These are phyloP conservation scores for Nigrospora sphaerica DNA, from an alignment of 2,329 filamentous ascomycete genomes.

Conservation along the genomic window DNA sequence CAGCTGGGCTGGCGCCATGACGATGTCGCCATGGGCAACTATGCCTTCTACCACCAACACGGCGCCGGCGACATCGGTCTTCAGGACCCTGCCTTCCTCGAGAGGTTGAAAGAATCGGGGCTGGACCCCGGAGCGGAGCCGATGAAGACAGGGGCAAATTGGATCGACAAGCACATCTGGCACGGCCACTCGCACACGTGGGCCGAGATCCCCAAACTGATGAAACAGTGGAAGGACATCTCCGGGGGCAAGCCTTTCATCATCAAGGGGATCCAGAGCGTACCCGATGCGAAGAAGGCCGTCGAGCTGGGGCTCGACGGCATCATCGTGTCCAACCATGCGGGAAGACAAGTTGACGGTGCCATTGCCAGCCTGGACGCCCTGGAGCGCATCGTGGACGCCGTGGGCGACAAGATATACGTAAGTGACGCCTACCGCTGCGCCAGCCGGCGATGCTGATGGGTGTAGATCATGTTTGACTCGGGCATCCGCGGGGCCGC, in stretches of 20 bases:
- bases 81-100: constrained; percentile 51
- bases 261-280: constrained; percentile 57
- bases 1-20: constrained; percentile 55
- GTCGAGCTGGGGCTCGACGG: constrained; percentile 52
- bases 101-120: constrained; percentile 37
- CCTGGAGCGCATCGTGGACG: constrained; percentile 48
- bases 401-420: constrained; percentile 20
- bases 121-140: constrained; percentile 46
- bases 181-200: constrained; percentile 56
- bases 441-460: constrained; percentile 11
- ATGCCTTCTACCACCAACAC: constrained; percentile 55
- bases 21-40: constrained; percentile 49
- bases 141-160: constrained; percentile 48
- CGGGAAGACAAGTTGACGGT: constrained; percentile 54
- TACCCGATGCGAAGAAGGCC: constrained; percentile 47
- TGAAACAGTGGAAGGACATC: constrained; percentile 51
- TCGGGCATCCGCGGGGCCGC: constrained; percentile 48
- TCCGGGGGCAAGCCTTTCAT: constrained; percentile 51
- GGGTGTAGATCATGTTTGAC: constrained; percentile 51
- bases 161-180: constrained; percentile 58
- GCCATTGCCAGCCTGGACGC: constrained; percentile 53
- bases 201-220: constrained; percentile 56
- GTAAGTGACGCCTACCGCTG: constrained; percentile 12
- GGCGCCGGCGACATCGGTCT: constrained; percentile 50
- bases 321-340: constrained; percentile 53